Evolutionary conservation across 768 basidiomycete genomes (phyloP).

Genomic region (Boletus subparvulus): DNA sequence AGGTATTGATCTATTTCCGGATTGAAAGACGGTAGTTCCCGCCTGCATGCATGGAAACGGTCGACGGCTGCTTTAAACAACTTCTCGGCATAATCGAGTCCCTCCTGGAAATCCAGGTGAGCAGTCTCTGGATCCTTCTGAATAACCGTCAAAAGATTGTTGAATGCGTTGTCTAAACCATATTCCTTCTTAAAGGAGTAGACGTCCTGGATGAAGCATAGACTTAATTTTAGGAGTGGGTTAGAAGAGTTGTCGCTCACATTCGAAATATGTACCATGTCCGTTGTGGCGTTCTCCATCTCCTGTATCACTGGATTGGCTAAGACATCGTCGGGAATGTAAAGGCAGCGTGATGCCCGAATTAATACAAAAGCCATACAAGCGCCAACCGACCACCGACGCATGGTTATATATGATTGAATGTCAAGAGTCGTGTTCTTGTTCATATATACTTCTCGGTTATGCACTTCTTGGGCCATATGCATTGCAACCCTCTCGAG

Average conservation of each 20-base stretch:
- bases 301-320: conserved; percentile 4
- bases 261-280: conserved; percentile 10
- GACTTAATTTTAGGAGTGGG: neutral
- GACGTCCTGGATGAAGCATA: conserved; percentile 7
- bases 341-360: neutral
- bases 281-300: conserved; percentile 10
- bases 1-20: conserved; percentile 8
- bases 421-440: neutral
- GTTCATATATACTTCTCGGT: conserved; percentile 1
- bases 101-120: conserved; percentile 14
- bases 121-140: conserved; percentile 6
- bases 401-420: conserved; percentile 11
- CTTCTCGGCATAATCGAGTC: conserved; percentile 4
- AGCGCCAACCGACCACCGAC: conserved; percentile 6
- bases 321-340: conserved; percentile 13
- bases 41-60: conserved; percentile 2
- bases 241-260: neutral
- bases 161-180: conserved; percentile 1
- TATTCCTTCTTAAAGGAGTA: conserved; percentile 20
- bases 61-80: conserved; percentile 5
- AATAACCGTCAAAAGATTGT: conserved; percentile 13
- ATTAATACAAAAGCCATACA: neutral
- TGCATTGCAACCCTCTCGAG: neutral
- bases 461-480: conserved; percentile 5
- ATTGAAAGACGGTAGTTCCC: conserved; percentile 8